Conservation (phyloP, 2,329 filamentous ascomycete species). For the Nakataea oryzae region DNA sequence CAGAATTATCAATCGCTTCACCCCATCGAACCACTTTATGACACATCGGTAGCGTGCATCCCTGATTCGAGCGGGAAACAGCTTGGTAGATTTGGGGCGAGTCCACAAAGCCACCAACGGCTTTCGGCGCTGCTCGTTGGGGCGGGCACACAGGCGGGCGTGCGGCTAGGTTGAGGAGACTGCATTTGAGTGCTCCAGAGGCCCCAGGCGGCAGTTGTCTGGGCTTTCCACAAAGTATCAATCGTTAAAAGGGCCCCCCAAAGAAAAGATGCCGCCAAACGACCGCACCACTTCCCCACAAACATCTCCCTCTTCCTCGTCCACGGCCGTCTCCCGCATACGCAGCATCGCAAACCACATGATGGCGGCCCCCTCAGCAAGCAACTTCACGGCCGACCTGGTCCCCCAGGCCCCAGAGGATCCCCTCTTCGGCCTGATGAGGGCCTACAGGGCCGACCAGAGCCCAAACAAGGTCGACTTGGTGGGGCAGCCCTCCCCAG, state of each 20-base stretch:
- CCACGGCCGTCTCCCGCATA: slow-evolving; percentile 40
- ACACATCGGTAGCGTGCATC: background rate
- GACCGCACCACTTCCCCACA: slow-evolving; percentile 6
- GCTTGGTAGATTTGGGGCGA: background rate
- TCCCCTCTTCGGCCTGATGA: slow-evolving; percentile 85
- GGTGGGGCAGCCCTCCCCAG: slow-evolving; percentile 36
- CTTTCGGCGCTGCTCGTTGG: background rate
- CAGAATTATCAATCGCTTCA: background rate
- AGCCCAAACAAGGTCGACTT: slow-evolving; percentile 80
- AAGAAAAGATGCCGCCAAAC: slow-evolving; percentile 3
- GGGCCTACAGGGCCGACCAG: slow-evolving; percentile 73
- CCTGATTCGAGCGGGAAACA: background rate
- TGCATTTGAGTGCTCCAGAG: background rate
- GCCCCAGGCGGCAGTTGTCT: too few species aligned
- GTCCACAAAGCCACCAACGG: background rate
- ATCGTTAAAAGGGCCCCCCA: background rate
- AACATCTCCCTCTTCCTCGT: slow-evolving; percentile 26
- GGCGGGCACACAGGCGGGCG: background rate
- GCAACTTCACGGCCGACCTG: slow-evolving; percentile 63
- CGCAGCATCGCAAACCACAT: slow-evolving; percentile 61
- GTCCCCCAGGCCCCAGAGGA: slow-evolving; percentile 92
- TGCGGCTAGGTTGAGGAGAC: background rate
- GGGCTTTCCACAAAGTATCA: too few species aligned
- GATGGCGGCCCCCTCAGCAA: slow-evolving; percentile 44
- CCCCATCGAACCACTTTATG: slow-evolving; percentile 1